Base-by-base conservation (phyloP, 2,329 filamentous ascomycete genomes). In the Talaromyces sp. region DNA sequence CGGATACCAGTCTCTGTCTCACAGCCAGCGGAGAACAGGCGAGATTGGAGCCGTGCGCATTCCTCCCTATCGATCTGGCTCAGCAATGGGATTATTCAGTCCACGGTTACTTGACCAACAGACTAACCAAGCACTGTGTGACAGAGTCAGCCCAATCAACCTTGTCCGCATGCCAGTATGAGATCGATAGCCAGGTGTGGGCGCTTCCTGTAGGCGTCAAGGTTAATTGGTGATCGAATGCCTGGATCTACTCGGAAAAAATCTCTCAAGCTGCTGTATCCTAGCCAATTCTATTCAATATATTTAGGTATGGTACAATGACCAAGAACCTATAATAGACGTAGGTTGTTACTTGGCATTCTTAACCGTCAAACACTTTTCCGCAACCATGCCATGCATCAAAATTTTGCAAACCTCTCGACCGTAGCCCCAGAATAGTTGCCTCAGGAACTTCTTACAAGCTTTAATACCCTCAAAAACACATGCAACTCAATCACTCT, bases 31-130 rank as follows among this genome's bases (percentile, higher is more conserved):
- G 65, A 7, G 18, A 37, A 9, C 60, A 57, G 12, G 40, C 21
- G 18, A 37, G 21, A 3, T 67, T 69, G 28, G 39, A 63, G 48
- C 28, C 35, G 12, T 63, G 61, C 12, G 61, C 35, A 25, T 33
- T 69, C 39, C 63, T 66, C 52, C 52, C 46, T 16, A 70, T 66
- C 64, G 44, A 69, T 61, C 63, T 66, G 12, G 68, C 42, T 6
- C 76, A 80, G 60, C 67, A 69, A 28, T 83, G 81, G 81, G 71
- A 71, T 0, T 81, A 82, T 68, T 70, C 67, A 2, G 67, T 79
- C 11, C 76, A 76, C 16, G 81, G 81, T 1, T 80, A 81, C 67
- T 62, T 82, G 57, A 69, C 75, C 61, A 79, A 74, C 62, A 67
- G 63, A 11, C 67, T 58, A 61, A 71, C 69, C 4, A 70, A 68